Base-by-base conservation (phyloP, 2,329 filamentous ascomycete genomes). In the Fusarium irregulare region DNA sequence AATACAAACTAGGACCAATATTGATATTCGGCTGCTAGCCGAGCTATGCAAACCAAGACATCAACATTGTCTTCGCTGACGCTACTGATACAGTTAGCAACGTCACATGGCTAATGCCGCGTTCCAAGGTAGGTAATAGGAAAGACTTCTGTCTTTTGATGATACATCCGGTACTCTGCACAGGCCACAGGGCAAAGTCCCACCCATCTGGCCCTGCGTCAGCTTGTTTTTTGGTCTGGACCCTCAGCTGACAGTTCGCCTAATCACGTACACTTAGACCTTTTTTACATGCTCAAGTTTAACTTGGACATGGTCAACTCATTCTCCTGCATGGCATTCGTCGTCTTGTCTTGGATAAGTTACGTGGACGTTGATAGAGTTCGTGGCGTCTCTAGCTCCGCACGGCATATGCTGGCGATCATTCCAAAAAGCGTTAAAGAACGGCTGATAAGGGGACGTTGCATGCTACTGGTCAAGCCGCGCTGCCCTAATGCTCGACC, bases 11-110 rank as follows among this genome's bases (percentile, higher is more conserved):
- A 21, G 30, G 23, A 14, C 23, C n/a, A 18, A 25, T 49, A 32
- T 28, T 10, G n/a, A 41, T 8, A 13, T 25, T 54, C 25, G 42
- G 28, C 45, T 34, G 18, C 32, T 55, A 53, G n/a, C 37, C 54
- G 47, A 55, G 44, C 25, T 54, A 66, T 55, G 55, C 25, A n/a
- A 27, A 34, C 42, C 37, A 55, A 66, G 62, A 61, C 62, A 66
- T 7, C 20, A 34, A 14, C n/a, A 45, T 18, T 20, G 37, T 18
- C 30, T 25, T 37, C 23, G 12, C 25, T n/a, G 8, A 47, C 45
- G 25, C 25, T 20, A 53, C 25, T 18, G 23, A 18, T 47, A 41
- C 21, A 37, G 44, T n/a, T 50, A 32, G 20, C 34, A 37, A n/a
- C 25, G 37, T 41, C 40, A 20, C 25, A 48, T 56, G 30, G 40